These are phyloP conservation scores for Oryza australiensis DNA, from an alignment of 176 grass and related monocot species.

Conservation along the genomic window DNA sequence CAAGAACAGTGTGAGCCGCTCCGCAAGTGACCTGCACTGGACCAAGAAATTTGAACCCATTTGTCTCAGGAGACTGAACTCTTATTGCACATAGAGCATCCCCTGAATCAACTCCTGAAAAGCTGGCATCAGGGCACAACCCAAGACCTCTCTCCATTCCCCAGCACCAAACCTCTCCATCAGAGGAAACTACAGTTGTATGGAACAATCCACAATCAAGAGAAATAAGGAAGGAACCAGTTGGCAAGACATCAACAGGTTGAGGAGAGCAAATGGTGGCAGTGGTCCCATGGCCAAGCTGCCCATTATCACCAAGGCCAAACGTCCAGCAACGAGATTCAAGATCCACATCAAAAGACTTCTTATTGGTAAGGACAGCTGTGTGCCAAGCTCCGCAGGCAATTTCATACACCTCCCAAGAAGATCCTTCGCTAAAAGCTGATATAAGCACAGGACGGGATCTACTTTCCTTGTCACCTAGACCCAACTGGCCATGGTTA, in stretches of 20 bases:
- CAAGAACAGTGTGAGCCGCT: constrained; percentile 95
- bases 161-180: constrained; percentile 97
- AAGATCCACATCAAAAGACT: constrained; percentile 72
- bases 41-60: constrained; percentile 70
- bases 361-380: constrained; percentile 79
- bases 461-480: constrained; percentile 81
- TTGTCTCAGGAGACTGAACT: constrained; percentile 73
- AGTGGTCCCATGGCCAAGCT: constrained; percentile 92
- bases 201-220: constrained; percentile 97
- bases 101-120: constrained; percentile 77
- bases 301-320: constrained; percentile 88
- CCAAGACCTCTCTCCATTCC: constrained; percentile 98
- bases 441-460: constrained; percentile 59
- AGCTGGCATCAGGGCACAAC: constrained; percentile 84
- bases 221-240: constrained; percentile 76
- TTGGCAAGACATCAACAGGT: constrained; percentile 75
- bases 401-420: constrained; percentile 95
- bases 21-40: constrained; percentile 78
- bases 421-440: constrained; percentile 62
- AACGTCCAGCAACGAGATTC: constrained; percentile 94
- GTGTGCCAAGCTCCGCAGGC: constrained; percentile 90
- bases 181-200: constrained; percentile 76
- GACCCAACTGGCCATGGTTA: constrained; percentile 83
- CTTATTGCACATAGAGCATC: constrained; percentile 78
- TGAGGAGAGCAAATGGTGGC: constrained; percentile 56